Base-by-base conservation (phyloP, 495 filamentous ascomycete species). In the Corynascus novoguineensis region DNA sequence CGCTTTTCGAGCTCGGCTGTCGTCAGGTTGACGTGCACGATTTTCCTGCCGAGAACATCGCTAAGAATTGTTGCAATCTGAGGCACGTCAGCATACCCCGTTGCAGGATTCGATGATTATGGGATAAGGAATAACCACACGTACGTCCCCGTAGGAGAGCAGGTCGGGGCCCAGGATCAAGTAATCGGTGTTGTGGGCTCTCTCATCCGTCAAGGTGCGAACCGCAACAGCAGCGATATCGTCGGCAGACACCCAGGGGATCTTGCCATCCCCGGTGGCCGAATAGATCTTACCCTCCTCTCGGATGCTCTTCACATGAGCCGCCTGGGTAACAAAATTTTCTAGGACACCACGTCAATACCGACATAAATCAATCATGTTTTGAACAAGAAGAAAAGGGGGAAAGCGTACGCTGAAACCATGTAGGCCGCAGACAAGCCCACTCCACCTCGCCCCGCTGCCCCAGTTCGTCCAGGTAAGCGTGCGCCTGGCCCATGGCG, bases 161-260 rank as follows among this genome's bases (percentile, higher is more conserved):
- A 78, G 49, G 53, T 80, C 76, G 1, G 75, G 65, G 6, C 79
- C 79, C 5, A 81, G 56, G 15, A 81, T 55, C 15, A 72, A 7
- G 53, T 71, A 70, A 42, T 79, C 78, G 0, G 69, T 72, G 52
- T 79, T 78, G 17, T 71, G 69, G 12, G 74, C 53, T n/a, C 67
- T 60, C 42, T 59, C 31, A 17, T 67, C 65, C 8, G 73, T 79
- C 44, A 81, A 59, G 4, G 69, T 68, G 31, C 68, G 59, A 37
- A 74, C 70, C 25, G 73, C 78, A 3, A 78, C 73, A 21, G 70
- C 67, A 1, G 77, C 76, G 47, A 81, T 78, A 52, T 80, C 78
- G 15, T 73, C 61, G 6, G 70, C 70, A 19, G 71, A 71, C n/a
- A 80, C 62, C 63, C 74, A 80, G 0, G 75, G 71, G 42, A 81